Percentiles rank a stretch among this genome's conserved stretches.
These are phyloP conservation scores for Coniochaeta sp. DNA, from an alignment of 2,329 filamentous ascomycete species.

Conservation along the genomic window DNA sequence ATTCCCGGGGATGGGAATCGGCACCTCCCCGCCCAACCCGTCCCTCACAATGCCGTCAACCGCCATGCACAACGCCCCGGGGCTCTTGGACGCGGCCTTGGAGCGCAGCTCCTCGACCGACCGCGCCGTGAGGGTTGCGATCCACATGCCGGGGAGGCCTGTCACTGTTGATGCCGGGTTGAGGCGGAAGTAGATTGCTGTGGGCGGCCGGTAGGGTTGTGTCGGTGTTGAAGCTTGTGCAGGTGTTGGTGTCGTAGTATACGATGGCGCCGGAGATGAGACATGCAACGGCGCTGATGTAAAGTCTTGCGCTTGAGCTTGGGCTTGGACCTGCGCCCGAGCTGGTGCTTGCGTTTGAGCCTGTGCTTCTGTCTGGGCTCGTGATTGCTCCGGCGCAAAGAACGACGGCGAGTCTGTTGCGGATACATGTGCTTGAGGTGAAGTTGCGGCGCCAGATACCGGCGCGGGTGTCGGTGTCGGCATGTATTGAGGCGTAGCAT, in stretches of 20 bases:
- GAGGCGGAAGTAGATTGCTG: constrained; percentile 63
- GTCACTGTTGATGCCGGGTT: constrained; percentile 55
- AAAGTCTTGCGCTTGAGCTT: not conserved
- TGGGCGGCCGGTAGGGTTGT: constrained; percentile 18
- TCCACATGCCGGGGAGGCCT: constrained; percentile 49
- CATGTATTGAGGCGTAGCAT: constrained; percentile 17
- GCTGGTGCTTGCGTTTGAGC: too few species aligned
- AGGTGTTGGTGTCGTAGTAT: too few species aligned
- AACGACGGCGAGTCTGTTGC: too few species aligned
- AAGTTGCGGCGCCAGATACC: not conserved
- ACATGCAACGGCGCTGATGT: too few species aligned
- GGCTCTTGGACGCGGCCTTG: constrained; percentile 54
- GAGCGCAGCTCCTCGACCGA: constrained; percentile 57
- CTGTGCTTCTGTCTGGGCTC: not conserved
- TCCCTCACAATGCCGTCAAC: constrained; percentile 62
- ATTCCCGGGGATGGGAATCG: constrained; percentile 61
- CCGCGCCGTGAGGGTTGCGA: constrained; percentile 52
- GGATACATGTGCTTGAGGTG: not conserved
- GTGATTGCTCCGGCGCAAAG: not conserved
- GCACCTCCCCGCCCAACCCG: constrained; percentile 51
- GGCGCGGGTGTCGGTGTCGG: constrained; percentile 12
- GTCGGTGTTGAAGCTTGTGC: constrained; percentile 4
- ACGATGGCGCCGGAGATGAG: too few species aligned
- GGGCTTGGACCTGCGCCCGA: not conserved
- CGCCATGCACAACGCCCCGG: constrained; percentile 48